Evolutionary conservation across 1,284 basidiomycete species (phyloP), one percentile per base, ranked within the genome.

Genomic region (Trichosporon ovoides): DNA sequence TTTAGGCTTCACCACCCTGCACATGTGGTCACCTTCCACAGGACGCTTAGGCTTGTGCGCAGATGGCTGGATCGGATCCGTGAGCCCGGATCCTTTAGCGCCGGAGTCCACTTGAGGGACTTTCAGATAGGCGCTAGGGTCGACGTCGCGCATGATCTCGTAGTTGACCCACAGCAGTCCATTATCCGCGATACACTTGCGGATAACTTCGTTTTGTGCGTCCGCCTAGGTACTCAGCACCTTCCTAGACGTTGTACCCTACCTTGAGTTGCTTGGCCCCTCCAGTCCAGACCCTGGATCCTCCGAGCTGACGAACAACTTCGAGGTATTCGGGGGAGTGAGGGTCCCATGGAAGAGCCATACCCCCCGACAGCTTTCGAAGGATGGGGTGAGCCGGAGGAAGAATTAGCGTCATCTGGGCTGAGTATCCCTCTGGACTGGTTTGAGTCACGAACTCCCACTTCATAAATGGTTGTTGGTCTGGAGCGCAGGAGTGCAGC

Each of bases 301-400:
- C 72, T 0, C 69, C 71, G 1, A 72, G 28, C 1, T 57, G 57
- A 22, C 61, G 61, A 0, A 67, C 53, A 1, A 61, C 62, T 1
- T 52, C 34, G n/a, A 65, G 40, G 37, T 72, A 72, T 38, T 69
- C 68, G 11, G 57, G 31, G 11, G 60, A 60, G 50, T 66, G 64
- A 2, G 46, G 53, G 38, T 70, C 65, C 38, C 62, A 56, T 4
- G 67, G 68, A 9, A 68, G 54, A 0, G 62, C 59, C 12, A 38
- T 38, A 18, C 40, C 50, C 7, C 28, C 28, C 1, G 56, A 28
- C 38, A 70, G 69, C 1, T 34, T 18, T 12, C 22, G 22, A 33
- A 74, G 59, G 1, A 61, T 51, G 0, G 71, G 68, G 54, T 71
- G 70, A 13, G 65, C 53, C 1, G 68, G 66, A 2, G 72, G 64